Base-by-base conservation (phyloP, 176 grass and related monocot species). In the Stipa capillata region DNA sequence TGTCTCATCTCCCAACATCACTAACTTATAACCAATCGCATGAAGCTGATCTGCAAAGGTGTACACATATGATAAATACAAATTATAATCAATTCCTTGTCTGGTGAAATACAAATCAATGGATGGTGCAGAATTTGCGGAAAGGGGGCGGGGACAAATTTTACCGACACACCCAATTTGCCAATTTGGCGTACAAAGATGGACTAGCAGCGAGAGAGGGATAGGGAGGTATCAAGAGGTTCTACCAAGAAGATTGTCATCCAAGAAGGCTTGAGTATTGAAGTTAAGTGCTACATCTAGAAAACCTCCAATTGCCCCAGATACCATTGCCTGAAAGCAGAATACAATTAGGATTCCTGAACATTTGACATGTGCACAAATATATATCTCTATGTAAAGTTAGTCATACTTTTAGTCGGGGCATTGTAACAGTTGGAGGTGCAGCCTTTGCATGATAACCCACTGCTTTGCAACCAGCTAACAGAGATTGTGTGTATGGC, bases 271-370 rank as follows among this genome's bases (percentile, higher is more conserved):
- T 87, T 98, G 89, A 75, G 92, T 94, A 63, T 98, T 94, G 77
- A 98, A 98, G 80, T 98, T 94, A 57, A 98, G 92, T 81, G 96
- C 92, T 62, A 98, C 92, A 62, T 98, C 96, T 40, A 98, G 80
- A 88, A 98, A 94, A 54, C 96, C 96, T 82, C 96, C 96, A 87
- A 98, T 89, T 79, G 92, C 96, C 8, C 92, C 90, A 32, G 96
- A 98, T 33, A 98, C 74, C 90, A 98, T 94, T 65, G 96, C 83
- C 96, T 98, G 57, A 81, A 90, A 83, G 20, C n/a, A 70, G 17
- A 71, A 34, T 24, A 80, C 0, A 17, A 16, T 69, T 9, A 59
- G 18, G 25, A 60, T 40, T 10, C 47, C 23, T 27, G 4, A 35
- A 53, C 42, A 74, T 37, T 62, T 32, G 57, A 66, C 48, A 62